Evolutionary conservation across 192 early-diverging fungal genomes (phyloP), one percentile per base, ranked within the genome.

Genomic region (Entomortierella parvispora): DNA sequence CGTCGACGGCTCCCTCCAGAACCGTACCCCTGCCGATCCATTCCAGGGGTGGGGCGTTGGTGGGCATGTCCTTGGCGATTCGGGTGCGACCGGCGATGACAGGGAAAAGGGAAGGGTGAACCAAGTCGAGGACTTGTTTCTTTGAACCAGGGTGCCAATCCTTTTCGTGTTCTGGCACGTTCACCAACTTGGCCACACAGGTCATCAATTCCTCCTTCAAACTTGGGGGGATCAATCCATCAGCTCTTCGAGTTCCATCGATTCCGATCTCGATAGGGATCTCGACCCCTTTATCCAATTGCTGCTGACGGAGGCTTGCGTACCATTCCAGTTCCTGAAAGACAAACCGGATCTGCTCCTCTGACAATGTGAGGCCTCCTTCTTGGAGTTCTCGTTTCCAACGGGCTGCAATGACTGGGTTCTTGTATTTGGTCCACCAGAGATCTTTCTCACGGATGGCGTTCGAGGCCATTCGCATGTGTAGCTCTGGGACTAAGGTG

Each of bases 111-210:
- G 37, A 40, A 12, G 37, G 37, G 64, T 89, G 86, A 29, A 90
- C 69, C 17, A 88, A 62, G 53, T 86, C 82, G 40, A 87, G 74
- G 10, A 86, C 82, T 54, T 81, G 56, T 2, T 62, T 45, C 18
- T 86, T 68, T 18, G 69, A 55, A 15, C 79, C 72, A 4, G 79
- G 80, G 69, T 88, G 83, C 83, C 83, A 83, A 20, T 85, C 72
- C 22, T 85, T 62, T 6, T 17, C 29, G 28, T 62, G 34, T 7
- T 71, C 69, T 8, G 61, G 61, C 20, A 63, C 61, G 40, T 63
- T 48, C 14, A 25, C 47, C 4, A 68, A 44, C 20, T 52, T 77
- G 15, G 48, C 26, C 12, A 62, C 65, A 40, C 62, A 62, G 10
- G 34, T 55, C n/a, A 31, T 5, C 3, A 83, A 45, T 58, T 32